Evolutionary conservation across 2,329 filamentous ascomycete genomes (phyloP).

Genomic region (Keithomyces neogunnii): DNA sequence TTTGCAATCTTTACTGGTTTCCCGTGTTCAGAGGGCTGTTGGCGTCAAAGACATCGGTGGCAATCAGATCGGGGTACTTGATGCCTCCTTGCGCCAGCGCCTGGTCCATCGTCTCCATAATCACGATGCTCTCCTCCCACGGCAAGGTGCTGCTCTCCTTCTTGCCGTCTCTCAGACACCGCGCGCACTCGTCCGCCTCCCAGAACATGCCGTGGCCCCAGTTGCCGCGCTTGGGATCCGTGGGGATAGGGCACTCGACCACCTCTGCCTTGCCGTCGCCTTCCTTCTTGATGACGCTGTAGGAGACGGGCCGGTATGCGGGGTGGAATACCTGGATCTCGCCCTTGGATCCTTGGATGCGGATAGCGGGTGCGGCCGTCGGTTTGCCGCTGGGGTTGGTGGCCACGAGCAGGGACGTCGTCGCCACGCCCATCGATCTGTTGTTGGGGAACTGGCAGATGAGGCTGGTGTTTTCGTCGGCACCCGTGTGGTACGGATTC

Average conservation of each 20-base stretch:
- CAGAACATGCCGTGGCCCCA: slow-evolving; percentile 81
- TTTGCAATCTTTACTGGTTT: slow-evolving; percentile 18
- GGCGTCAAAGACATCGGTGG: slow-evolving; percentile 48
- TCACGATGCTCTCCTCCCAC: slow-evolving; percentile 68
- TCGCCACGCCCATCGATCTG: slow-evolving; percentile 64
- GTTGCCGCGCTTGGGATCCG: slow-evolving; percentile 34
- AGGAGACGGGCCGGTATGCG: slow-evolving; percentile 60
- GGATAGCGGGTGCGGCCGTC: slow-evolving; percentile 56
- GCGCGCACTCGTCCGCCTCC: slow-evolving; percentile 74
- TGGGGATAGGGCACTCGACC: slow-evolving; percentile 45
- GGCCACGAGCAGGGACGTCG: slow-evolving; percentile 54
- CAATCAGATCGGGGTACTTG: slow-evolving; percentile 46
- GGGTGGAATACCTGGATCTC: slow-evolving; percentile 74
- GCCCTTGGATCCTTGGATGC: slow-evolving; percentile 71
- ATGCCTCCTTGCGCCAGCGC: slow-evolving; percentile 45
- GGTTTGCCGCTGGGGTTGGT: slow-evolving; percentile 54
- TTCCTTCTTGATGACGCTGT: slow-evolving; percentile 51
- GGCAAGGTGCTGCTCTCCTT: slow-evolving; percentile 65
- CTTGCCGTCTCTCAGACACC: slow-evolving; percentile 67
- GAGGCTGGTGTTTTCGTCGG: slow-evolving; percentile 71
- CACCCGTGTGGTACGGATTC: slow-evolving; percentile 64
- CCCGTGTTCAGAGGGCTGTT: slow-evolving; percentile 56
- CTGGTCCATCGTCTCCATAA: slow-evolving; percentile 68
- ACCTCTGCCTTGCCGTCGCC: slow-evolving; percentile 38
- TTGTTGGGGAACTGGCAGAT: slow-evolving; percentile 65